These are phyloP conservation scores for Fusarium robinianum DNA, from an alignment of 2,329 filamentous ascomycete species.

Conservation along the genomic window DNA sequence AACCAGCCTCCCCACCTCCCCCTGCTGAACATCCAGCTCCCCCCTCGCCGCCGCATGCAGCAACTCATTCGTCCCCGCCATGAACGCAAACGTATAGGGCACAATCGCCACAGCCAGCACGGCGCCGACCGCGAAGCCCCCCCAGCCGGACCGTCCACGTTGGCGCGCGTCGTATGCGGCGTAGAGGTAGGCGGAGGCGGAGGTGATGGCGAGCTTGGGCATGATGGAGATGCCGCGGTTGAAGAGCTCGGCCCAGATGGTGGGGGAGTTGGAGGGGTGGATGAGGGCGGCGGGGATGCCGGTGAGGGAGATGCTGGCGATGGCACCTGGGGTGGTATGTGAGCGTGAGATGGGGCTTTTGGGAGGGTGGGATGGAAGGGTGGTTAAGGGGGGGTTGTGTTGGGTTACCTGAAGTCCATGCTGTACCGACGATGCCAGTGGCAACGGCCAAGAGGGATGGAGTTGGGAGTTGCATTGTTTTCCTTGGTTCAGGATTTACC, in stretches of 20 bases:
- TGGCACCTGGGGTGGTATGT: slow-evolving; percentile 38
- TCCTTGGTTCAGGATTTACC: neutral
- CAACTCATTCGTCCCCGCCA: slow-evolving; percentile 41
- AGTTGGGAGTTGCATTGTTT: slow-evolving; percentile 32
- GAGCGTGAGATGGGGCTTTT: neutral
- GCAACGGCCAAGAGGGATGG: slow-evolving; percentile 43
- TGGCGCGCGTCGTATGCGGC: slow-evolving; percentile 42
- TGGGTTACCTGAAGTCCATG: slow-evolving; percentile 44
- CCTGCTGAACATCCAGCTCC: slow-evolving; percentile 2
- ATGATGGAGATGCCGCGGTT: slow-evolving; percentile 43
- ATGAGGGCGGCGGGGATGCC: slow-evolving; percentile 40
- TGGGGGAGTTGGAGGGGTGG: slow-evolving; percentile 38
- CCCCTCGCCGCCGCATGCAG: slow-evolving; percentile 35
- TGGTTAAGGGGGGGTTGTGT: too few species aligned
- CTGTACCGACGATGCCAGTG: slow-evolving; percentile 45
- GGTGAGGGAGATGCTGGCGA: slow-evolving; percentile 44
- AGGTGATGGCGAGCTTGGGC: slow-evolving; percentile 43
- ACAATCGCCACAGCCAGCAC: slow-evolving; percentile 44
- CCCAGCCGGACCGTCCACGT: slow-evolving; percentile 41
- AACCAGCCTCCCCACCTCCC: slow-evolving; percentile 36
- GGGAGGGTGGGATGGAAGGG: too few species aligned
- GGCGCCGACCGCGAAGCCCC: slow-evolving; percentile 40
- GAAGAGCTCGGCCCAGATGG: slow-evolving; percentile 46
- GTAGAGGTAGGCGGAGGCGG: slow-evolving; percentile 43
- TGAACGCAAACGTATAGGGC: slow-evolving; percentile 44